Base-by-base conservation (phyloP, 768 basidiomycete genomes). In the Lactarius sp. region DNA sequence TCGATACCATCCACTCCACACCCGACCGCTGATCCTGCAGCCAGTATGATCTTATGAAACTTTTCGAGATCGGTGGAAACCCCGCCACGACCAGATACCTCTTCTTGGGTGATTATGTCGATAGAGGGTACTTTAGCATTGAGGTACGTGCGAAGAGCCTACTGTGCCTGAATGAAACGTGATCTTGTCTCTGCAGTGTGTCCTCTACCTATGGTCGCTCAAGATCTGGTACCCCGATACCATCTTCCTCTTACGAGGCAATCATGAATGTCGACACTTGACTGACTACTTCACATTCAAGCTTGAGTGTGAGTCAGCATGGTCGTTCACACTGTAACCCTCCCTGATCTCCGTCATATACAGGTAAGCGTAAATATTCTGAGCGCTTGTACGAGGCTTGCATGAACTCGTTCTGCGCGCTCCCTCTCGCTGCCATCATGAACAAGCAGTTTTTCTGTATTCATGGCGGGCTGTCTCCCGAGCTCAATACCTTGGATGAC, bases 211-310 rank as follows among this genome's bases (percentile, higher is more conserved):
- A 34, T 99, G 95, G 95, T 84, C 94, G 2, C 81, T 99, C 75
- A 99, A 99, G 80, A 98, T 99, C 74, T 98, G 96, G 94, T 98
- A 98, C 75, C 97, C 97, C 56, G 87, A 95, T 69, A 97, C 95
- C 33, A 80, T 98, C 42, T 98, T 96, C 81, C 84, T 99, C 46
- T 83, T 99, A 41, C 92, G 97, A 55, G 97, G 97, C 54, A 99
- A 99, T 71, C 97, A 99, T 75, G 97, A 99, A 79, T 99, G 97
- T 74, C 87, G 97, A 54, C 97, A 98, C 78, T 77, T 98, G 74
- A 99, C 96, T 22, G 95, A 98, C 72, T 98, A 98, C 76, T 98
- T 97, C 73, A 98, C 95, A 41, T 98, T 98, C 83, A 98, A 97
- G 76, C 87, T 97, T 33, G 96, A 98, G 80, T 97, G 95, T 94